Conservation (phyloP, 768 basidiomycete species). For the Amanita phalloides region DNA sequence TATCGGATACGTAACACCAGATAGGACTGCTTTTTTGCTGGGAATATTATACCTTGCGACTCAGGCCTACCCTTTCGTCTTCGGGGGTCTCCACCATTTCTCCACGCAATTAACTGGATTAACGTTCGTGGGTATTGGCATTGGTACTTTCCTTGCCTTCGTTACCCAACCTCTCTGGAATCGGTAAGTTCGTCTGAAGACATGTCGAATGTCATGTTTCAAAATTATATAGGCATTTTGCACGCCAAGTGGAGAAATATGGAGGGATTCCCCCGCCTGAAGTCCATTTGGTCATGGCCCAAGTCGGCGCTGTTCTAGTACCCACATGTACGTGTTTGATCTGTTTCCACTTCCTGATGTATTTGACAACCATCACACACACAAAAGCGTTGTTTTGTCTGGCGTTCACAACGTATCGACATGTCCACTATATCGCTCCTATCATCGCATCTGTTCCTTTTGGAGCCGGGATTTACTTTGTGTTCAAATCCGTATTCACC, state of each 20-base stretch:
- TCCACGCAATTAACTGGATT: slow-evolving; percentile 41
- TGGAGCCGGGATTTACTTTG: slow-evolving; percentile 52
- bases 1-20: slow-evolving; percentile 13
- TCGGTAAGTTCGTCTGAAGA: slow-evolving; percentile 25
- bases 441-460: slow-evolving; percentile 59
- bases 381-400: slow-evolving; percentile 46
- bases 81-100: slow-evolving; percentile 35
- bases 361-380: slow-evolving; percentile 14
- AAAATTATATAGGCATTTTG: slow-evolving; percentile 22
- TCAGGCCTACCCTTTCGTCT: slow-evolving; percentile 48
- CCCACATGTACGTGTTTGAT: slow-evolving; percentile 43
- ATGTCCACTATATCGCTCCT: slow-evolving; percentile 54
- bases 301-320: slow-evolving; percentile 58
- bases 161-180: slow-evolving; percentile 45
- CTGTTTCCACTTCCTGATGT: slow-evolving; percentile 29
- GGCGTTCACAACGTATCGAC: slow-evolving; percentile 40
- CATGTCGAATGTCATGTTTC: background rate
- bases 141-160: slow-evolving; percentile 42
- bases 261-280: slow-evolving; percentile 54
- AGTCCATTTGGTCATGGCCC: slow-evolving; percentile 51
- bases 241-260: slow-evolving; percentile 25
- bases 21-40: slow-evolving; percentile 50
- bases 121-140: slow-evolving; percentile 50
- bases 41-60: slow-evolving; percentile 56
- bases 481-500: slow-evolving; percentile 62